These are phyloP conservation scores for Penicillium thymicola DNA, from an alignment of 2,329 filamentous ascomycete species.

Conservation along the genomic window DNA sequence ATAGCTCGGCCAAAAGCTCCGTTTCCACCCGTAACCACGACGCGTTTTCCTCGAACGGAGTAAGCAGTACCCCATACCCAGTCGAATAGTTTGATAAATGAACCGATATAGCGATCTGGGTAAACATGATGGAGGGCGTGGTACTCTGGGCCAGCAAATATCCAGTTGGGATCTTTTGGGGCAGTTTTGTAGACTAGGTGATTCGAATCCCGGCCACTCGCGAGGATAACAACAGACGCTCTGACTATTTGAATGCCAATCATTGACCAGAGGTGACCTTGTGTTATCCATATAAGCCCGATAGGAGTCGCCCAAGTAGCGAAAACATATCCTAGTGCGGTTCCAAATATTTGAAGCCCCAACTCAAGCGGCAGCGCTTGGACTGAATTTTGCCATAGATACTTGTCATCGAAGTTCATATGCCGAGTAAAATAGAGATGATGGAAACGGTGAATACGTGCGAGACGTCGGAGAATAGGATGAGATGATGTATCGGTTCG, in stretches of 20 bases:
- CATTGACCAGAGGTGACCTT: background rate
- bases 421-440: slow-evolving; percentile 21
- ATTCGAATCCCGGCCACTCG: slow-evolving; percentile 18
- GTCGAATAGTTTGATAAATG: slow-evolving; percentile 19
- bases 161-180: slow-evolving; percentile 16
- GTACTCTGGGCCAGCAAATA: slow-evolving; percentile 19
- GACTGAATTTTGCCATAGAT: slow-evolving; percentile 12
- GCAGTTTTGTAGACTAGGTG: slow-evolving; percentile 14
- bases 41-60: slow-evolving; percentile 12
- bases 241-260: background rate
- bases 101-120: slow-evolving; percentile 19
- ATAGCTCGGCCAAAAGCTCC: slow-evolving; percentile 18
- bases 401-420: slow-evolving; percentile 15
- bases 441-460: slow-evolving; percentile 17
- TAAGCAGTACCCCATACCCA: slow-evolving; percentile 20
- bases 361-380: slow-evolving; percentile 19
- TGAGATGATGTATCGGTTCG: slow-evolving; percentile 15
- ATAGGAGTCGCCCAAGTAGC: background rate
- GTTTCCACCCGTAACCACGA: slow-evolving; percentile 10
- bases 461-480: slow-evolving; percentile 12
- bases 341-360: slow-evolving; percentile 8
- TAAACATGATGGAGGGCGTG: slow-evolving; percentile 19
- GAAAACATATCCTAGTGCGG: slow-evolving; percentile 9
- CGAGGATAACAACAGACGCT: slow-evolving; percentile 5
- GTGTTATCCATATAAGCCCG: background rate